phyloP scores from a whole-genome alignment of 192 early-diverging fungal genomes.

The Backusella tuberculispora region DNA sequence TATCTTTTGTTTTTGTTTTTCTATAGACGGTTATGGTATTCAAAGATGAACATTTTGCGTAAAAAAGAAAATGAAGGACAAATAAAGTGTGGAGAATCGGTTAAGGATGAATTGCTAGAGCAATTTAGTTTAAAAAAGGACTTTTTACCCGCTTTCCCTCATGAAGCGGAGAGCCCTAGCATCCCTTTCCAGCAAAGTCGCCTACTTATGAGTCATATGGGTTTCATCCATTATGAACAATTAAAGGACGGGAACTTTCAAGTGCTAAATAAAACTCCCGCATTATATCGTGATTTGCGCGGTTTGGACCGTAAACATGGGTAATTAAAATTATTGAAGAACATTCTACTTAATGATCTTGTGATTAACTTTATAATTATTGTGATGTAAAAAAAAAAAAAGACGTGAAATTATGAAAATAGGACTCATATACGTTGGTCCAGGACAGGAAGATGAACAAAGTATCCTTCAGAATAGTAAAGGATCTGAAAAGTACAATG shows the following conservation, averaged over 20 bases:
- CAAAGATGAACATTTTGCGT: slow-evolving; percentile 27
- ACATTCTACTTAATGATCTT: background rate
- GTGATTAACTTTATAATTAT: slow-evolving; percentile 19
- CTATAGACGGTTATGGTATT: slow-evolving; percentile 32
- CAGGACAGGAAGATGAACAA: slow-evolving; percentile 88
- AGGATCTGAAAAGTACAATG: slow-evolving; percentile 76
- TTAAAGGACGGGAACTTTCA: slow-evolving; percentile 72
- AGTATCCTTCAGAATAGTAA: slow-evolving; percentile 79
- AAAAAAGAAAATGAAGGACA: slow-evolving; percentile 12
- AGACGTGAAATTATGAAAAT: slow-evolving; percentile 90
- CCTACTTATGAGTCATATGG: slow-evolving; percentile 79
- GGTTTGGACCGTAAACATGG: slow-evolving; percentile 82
- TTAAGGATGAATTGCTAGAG: slow-evolving; percentile 26
- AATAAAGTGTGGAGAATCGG: slow-evolving; percentile 14
- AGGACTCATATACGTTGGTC: slow-evolving; percentile 89
- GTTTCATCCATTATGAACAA: slow-evolving; percentile 72
- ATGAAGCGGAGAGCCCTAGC: slow-evolving; percentile 50
- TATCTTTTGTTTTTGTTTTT: background rate
- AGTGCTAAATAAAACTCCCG: slow-evolving; percentile 66
- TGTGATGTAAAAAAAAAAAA: background rate
- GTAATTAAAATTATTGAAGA: slow-evolving; percentile 42
- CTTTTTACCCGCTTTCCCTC: slow-evolving; percentile 52
- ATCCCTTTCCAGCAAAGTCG: slow-evolving; percentile 67
- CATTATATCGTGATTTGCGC: slow-evolving; percentile 72
- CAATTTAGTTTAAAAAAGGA: slow-evolving; percentile 54